Conservation (phyloP, 164 flowering plant species). For the Sextonia rubra region DNA sequence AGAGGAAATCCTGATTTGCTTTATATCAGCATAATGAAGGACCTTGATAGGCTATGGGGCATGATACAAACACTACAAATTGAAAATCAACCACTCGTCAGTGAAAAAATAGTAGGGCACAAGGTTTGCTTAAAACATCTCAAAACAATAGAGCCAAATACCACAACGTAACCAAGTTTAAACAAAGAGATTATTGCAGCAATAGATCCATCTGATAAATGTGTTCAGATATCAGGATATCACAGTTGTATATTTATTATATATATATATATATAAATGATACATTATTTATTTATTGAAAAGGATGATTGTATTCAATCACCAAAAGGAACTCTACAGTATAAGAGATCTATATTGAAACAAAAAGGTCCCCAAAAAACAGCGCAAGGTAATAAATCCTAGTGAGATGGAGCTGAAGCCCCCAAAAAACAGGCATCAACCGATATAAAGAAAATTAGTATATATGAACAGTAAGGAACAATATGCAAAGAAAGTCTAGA, state of each 20-base stretch:
- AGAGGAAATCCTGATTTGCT: not conserved
- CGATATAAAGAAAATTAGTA: no score
- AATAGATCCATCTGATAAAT: not conserved
- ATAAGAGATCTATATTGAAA: no score
- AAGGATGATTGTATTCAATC: no score
- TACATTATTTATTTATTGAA: no score
- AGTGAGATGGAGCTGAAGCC: no score
- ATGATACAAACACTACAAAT: conserved; percentile 5
- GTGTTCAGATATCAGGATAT: not conserved
- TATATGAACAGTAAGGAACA: no score
- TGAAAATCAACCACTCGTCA: not conserved
- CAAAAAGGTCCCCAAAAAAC: no score
- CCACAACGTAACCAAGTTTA: not conserved
- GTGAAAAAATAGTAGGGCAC: not conserved
- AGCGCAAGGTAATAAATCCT: no score
- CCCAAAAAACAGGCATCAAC: no score
- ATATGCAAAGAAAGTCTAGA: no score
- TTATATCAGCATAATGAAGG: not conserved
- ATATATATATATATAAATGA: no score
- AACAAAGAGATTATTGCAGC: not conserved
- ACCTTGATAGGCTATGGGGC: not conserved
- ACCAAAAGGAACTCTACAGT: not conserved
- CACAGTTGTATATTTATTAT: no score
- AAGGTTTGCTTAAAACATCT: not conserved
- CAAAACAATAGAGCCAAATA: not conserved